Evolutionary conservation across 768 basidiomycete genomes (phyloP), one percentile per base, ranked within the genome.

Genomic region (Pholiota microspora): DNA sequence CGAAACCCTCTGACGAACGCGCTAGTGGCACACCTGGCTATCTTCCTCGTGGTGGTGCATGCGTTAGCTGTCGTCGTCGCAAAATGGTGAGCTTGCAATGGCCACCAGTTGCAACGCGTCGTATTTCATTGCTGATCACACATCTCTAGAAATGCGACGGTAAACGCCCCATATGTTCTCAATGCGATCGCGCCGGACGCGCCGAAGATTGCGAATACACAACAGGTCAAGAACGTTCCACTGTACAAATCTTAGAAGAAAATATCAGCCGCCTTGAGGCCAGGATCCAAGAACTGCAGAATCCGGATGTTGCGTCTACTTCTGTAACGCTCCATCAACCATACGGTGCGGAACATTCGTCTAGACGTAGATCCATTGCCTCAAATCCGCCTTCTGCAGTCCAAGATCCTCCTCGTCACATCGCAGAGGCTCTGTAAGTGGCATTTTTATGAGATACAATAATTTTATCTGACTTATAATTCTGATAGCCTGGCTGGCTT

Each of bases 131-230:
- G n/a, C n/a, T n/a, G n/a, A n/a, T n/a, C n/a, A n/a, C n/a, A n/a
- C n/a, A n/a, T n/a, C n/a, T 44, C 42, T 47, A 85, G 83, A 74
- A 74, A 67, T 85, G 84, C 48, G 83, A 85, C 60, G 82, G 82
- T 1, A 64, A 59, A 3, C 75, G 71, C 21, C 84, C 84, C 0
- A 63, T 78, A 2, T 86, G 84, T 51, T 72, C 73, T 0, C 81
- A 76, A 58, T 86, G 84, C 61, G 60, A 68, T 4, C 69, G 75
- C 7, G 74, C 73, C 0, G 71, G 76, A 55, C 69, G 79, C n/a
- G 61, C 64, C 0, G 81, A 80, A 7, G 84, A 85, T 56, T 86
- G 84, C 57, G 83, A 86, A 69, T 86, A 85, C 58, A 74, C 74
- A 0, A 72, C 76, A 38, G 75, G 72, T 1, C 70, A 71, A 16